Conservation (phyloP, 163 green algal genomes). For the Chloroidium sp. region DNA sequence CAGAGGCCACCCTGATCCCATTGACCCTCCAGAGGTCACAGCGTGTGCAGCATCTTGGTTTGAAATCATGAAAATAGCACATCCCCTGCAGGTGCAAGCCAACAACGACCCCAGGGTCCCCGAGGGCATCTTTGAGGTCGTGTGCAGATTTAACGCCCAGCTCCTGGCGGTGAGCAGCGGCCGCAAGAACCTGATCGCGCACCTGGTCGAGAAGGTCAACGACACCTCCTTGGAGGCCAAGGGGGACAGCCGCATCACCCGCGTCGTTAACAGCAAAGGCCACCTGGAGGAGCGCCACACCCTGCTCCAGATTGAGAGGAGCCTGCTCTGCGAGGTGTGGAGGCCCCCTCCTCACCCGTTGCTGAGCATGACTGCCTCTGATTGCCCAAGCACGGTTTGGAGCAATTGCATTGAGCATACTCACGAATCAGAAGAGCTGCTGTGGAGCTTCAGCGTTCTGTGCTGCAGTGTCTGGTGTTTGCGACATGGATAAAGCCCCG, state of each 20-base stretch:
- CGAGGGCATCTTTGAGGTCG: not conserved
- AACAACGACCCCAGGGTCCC: not conserved
- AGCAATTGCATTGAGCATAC: no score
- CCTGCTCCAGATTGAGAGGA: slow-evolving; percentile 35
- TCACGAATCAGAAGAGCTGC: no score
- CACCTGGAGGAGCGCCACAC: slow-evolving; percentile 18
- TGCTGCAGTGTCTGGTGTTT: no score
- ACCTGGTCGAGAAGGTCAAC: slow-evolving; percentile 31
- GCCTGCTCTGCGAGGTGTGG: slow-evolving; percentile 18
- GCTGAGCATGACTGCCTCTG: no score
- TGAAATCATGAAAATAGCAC: no score
- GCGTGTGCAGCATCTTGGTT: no score
- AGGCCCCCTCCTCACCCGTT: not conserved
- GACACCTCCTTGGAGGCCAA: not conserved
- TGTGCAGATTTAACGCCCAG: slow-evolving; percentile 22
- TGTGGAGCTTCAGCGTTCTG: no score
- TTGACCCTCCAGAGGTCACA: no score
- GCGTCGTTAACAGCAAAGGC: slow-evolving; percentile 31
- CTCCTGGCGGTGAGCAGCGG: slow-evolving; percentile 23
- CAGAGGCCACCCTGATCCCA: no score
- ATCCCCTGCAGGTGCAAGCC: slow-evolving; percentile 9
- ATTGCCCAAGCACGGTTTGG: no score
- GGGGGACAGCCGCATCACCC: slow-evolving; percentile 14
- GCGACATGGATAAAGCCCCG: no score
- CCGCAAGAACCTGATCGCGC: slow-evolving; percentile 25